Conservation (phyloP, 805 yeast species). For the Tetrapisispora nanseiensis region DNA sequence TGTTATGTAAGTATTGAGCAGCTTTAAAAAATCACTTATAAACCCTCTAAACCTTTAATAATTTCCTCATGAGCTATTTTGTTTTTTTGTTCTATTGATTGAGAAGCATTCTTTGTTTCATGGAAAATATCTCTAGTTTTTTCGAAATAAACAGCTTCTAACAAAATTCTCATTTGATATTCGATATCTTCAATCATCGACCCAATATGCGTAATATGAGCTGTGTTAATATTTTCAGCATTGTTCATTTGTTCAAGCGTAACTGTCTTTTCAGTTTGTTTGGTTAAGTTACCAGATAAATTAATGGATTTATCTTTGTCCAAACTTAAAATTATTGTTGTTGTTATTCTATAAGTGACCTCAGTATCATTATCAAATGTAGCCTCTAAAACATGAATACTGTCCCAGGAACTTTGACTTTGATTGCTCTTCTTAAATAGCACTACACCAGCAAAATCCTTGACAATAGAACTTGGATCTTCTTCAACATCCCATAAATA, state of each 20-base stretch:
- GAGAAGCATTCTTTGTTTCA: conserved; percentile 41
- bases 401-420: conserved; percentile 67
- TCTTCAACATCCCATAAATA: conserved; percentile 86
- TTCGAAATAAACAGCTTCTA: conserved; percentile 92
- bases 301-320: conserved; percentile 24
- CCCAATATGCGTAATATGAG: conserved; percentile 84
- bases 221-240: conserved; percentile 31
- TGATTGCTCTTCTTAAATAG: conserved; percentile 55
- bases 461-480: conserved; percentile 24
- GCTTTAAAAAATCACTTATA: too few relatives aligned
- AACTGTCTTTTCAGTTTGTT: conserved; percentile 60
- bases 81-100: conserved; percentile 14
- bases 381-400: conserved; percentile 83
- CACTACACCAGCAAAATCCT: conserved; percentile 79
- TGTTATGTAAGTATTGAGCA: too few relatives aligned
- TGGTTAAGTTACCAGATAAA: conserved; percentile 74
- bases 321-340: conserved; percentile 78
- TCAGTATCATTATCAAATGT: conserved; percentile 35
- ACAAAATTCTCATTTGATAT: conserved; percentile 70
- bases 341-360: conserved; percentile 62
- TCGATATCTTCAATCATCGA: conserved; percentile 80
- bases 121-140: conserved; percentile 83
- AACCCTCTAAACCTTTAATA: conserved; percentile 29
- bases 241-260: conserved; percentile 23
- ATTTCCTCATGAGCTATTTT: conserved; percentile 29